Percentiles rank a stretch among this genome's conserved stretches.
Evolutionary conservation across 768 basidiomycete genomes (phyloP).

Genomic region (Russula compacta): DNA sequence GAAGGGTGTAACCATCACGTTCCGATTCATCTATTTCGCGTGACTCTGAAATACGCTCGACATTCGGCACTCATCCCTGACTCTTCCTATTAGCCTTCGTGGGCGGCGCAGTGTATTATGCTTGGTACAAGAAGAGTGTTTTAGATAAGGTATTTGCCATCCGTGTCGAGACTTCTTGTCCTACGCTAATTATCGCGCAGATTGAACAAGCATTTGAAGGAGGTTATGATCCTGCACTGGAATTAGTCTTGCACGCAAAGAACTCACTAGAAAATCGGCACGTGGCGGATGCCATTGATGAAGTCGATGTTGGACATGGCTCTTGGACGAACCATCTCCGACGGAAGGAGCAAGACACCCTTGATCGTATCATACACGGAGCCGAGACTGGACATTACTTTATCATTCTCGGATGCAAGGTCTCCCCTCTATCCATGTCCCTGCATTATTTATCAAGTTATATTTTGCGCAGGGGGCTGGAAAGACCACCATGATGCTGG

Average conservation of each 20-base stretch:
- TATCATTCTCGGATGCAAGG: slow-evolving; percentile 72
- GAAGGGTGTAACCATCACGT: not conserved
- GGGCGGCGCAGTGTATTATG: slow-evolving; percentile 63
- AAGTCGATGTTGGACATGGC: slow-evolving; percentile 32
- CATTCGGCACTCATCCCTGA: not conserved
- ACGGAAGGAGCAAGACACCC: slow-evolving; percentile 62
- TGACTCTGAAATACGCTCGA: not conserved
- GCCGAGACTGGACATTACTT: slow-evolving; percentile 64
- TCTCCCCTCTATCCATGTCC: slow-evolving; percentile 23
- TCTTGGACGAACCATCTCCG: slow-evolving; percentile 54
- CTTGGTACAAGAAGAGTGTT: slow-evolving; percentile 79
- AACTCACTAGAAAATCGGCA: slow-evolving; percentile 23
- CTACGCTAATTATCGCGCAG: slow-evolving; percentile 28
- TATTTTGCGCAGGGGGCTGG: slow-evolving; percentile 50
- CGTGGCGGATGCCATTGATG: slow-evolving; percentile 22
- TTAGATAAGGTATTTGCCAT: slow-evolving; percentile 51
- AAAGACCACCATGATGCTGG: slow-evolving; percentile 77
- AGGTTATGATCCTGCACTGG: slow-evolving; percentile 79
- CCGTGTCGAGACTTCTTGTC: not conserved
- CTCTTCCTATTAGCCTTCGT: slow-evolving; percentile 40
- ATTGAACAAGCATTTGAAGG: slow-evolving; percentile 70
- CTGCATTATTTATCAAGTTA: slow-evolving; percentile 7
- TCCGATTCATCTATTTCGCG: not conserved
- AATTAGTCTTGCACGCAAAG: slow-evolving; percentile 46
- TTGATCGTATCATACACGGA: slow-evolving; percentile 75